Conservation (phyloP, 306 rosid species). For the Prunus armeniaca region DNA sequence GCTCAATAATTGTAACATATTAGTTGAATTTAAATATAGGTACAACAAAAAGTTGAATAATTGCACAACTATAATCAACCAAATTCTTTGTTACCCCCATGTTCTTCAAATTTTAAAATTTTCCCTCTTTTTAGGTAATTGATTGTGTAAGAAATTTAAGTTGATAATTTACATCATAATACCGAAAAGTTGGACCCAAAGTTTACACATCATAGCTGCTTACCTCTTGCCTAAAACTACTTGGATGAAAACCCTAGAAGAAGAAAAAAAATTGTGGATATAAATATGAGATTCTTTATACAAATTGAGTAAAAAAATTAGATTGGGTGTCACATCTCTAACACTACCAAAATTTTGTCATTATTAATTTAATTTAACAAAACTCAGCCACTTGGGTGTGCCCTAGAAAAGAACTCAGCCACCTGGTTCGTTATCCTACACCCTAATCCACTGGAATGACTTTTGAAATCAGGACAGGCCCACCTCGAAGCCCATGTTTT, state of each 20-base stretch:
- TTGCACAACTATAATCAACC: background rate
- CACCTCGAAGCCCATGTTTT: slow-evolving; percentile 25
- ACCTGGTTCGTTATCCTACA: background rate
- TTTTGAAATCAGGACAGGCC: slow-evolving; percentile 25
- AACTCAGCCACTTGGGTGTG: background rate
- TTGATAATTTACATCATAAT: background rate
- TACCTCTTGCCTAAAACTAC: too few relatives aligned
- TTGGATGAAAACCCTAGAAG: too few relatives aligned
- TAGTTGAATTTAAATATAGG: background rate
- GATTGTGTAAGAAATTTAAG: background rate
- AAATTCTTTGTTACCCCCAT: background rate
- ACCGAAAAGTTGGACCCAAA: background rate
- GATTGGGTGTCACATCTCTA: slow-evolving; percentile 10
- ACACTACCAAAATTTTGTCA: background rate
- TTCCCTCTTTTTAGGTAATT: background rate
- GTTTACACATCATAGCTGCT: background rate
- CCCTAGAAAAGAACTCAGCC: background rate
- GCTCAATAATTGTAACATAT: slow-evolving; percentile 2
- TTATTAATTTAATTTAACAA: background rate
- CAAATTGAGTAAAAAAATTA: background rate
- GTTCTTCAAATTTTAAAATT: too few relatives aligned
- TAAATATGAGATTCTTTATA: too few relatives aligned
- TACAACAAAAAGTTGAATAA: background rate
- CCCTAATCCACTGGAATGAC: slow-evolving; percentile 3
- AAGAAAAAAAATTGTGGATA: too few relatives aligned